Base-by-base conservation (phyloP, 352 stramenopile species). In the Phytophthora macrochlamydospora region DNA sequence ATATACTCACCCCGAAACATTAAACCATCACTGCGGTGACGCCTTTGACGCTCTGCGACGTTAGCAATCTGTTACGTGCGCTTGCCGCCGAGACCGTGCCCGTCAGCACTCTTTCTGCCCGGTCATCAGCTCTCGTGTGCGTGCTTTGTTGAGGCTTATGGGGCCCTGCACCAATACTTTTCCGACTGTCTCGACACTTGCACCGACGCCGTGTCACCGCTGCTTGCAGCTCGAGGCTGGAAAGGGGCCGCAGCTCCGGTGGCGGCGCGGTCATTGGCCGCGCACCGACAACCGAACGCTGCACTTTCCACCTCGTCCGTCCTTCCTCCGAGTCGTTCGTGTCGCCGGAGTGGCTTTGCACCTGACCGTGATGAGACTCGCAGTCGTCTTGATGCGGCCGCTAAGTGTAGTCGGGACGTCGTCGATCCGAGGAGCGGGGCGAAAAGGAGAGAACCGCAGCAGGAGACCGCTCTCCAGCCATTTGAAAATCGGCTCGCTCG, bases 331-430 rank as follows among this genome's bases (percentile, higher is more conserved):
- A 59, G 32, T 53, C 43, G 65, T 69, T 53, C 43, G 65, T 69
- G 56, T 67, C 64, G 62, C 55, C 51, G 46, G 57, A 59, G 67
- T 43, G 51, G 56, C 49, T 64, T 61, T 70, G 62, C 62, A 67
- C 62, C 45, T 50, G 45, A 56, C 62, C 54, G 56, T 58, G 53
- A 65, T 71, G 62, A 67, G 51, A 59, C 52, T 63, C 9, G n/a
- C 57, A 68, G 53, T 75, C 63, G 67, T 72, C 53, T 72, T 67
- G 56, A 51, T 75, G 67, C 52, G 57, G 52, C 38, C 18, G 18
- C 67, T 70, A 66, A 70, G 48, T 48, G 49, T 49, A 43, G 51
- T 42, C 52, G 31, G 42, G 24, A 13, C 30, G 50, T 67, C 46
- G 62, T 74, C 61, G 28, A 69, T 62, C 55, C 60, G 66, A 24